phyloP scores from a whole-genome alignment of 257 asterid species.

The Przewalskia tangutica region DNA sequence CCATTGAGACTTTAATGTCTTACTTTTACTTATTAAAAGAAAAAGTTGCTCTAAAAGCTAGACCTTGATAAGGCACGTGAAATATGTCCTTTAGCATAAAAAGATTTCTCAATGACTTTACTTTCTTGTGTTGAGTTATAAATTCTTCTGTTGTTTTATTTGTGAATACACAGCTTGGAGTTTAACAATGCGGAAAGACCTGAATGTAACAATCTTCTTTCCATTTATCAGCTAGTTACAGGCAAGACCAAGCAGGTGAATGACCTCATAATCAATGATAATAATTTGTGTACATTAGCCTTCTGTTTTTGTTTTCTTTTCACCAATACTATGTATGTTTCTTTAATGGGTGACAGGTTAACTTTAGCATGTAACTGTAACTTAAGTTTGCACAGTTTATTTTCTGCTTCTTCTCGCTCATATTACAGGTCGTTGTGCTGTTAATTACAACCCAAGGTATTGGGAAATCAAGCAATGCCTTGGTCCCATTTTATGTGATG shows the following conservation, averaged over 20 bases:
- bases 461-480: not conserved
- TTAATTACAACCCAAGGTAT: not conserved
- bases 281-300: not conserved
- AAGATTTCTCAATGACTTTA: not conserved
- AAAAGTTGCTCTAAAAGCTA: not conserved
- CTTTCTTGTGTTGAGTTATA: constrained; percentile 7
- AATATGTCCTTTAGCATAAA: not conserved
- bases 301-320: not conserved
- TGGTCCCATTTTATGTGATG: not conserved
- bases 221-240: constrained; percentile 77
- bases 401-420: not conserved
- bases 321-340: not conserved
- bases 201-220: constrained; percentile 86
- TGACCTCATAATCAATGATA: not conserved
- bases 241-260: constrained; percentile 85
- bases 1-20: not conserved
- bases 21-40: not conserved
- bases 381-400: not conserved
- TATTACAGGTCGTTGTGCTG: not conserved
- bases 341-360: not conserved
- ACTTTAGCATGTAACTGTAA: not conserved
- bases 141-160: not conserved
- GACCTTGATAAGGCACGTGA: not conserved
- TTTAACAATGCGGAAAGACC: constrained; percentile 91
- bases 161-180: constrained; percentile 55